These are phyloP conservation scores for Hypoxylon sp. DNA, from an alignment of 2,329 filamentous ascomycete species.

Conservation along the genomic window DNA sequence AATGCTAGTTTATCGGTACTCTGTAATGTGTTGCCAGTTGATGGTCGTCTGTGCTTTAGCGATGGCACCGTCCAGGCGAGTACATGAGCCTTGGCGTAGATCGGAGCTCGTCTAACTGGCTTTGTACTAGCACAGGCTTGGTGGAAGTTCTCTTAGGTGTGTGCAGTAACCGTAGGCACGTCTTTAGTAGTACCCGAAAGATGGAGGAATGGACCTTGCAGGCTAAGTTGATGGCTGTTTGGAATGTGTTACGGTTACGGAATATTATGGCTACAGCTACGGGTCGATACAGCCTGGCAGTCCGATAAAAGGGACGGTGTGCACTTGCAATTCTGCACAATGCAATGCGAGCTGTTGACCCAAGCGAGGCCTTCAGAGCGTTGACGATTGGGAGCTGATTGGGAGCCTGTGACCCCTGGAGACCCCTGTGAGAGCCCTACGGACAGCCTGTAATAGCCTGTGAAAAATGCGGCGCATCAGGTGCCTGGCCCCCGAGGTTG, in stretches of 20 bases:
- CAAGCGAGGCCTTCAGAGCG: constrained; percentile 26
- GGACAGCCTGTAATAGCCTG: too few species aligned
- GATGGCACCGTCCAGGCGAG: not conserved
- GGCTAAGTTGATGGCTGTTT: not conserved
- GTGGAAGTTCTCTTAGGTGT: constrained; percentile 7
- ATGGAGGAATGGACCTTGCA: constrained; percentile 7
- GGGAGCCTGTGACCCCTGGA: too few species aligned
- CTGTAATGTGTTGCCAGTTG: constrained; percentile 4
- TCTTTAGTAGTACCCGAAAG: constrained; percentile 12
- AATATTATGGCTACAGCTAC: not conserved
- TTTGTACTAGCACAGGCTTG: constrained; percentile 37
- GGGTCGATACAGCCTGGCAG: not conserved
- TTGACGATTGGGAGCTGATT: constrained; percentile 11
- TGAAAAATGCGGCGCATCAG: too few species aligned
- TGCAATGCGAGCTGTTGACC: constrained; percentile 15
- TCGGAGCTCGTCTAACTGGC: constrained; percentile 36
- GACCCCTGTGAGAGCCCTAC: too few species aligned
- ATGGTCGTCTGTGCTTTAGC: not conserved
- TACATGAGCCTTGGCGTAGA: constrained; percentile 38
- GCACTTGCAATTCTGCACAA: constrained; percentile 26
- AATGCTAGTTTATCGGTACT: constrained; percentile 10
- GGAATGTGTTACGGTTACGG: not conserved
- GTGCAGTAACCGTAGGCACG: too few species aligned
- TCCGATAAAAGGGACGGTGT: constrained; percentile 11
- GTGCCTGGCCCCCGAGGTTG: not conserved